Base-by-base conservation (phyloP, 306 rosid genomes). In the Macrotyloma uniflorum region DNA sequence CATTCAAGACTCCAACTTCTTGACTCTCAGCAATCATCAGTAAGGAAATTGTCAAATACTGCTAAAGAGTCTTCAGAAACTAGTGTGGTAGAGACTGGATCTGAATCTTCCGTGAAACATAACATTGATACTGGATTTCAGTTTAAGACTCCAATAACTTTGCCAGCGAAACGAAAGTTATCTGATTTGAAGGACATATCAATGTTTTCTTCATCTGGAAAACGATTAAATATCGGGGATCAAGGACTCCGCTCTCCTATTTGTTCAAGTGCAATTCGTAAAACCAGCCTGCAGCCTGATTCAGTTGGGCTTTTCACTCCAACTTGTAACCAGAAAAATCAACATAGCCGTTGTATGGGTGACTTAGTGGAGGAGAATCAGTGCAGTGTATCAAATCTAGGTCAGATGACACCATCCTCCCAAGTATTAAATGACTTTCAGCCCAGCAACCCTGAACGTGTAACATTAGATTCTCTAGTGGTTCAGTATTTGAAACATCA, bases 401-500 rank as follows among this genome's bases (percentile, higher is more conserved):
- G 89, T 59, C 90, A 83, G 83, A 67, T 75, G 80, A 87, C 90
- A 33, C 91, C 92, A 36, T 79, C 88, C 72, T 83, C 87, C 43
- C 97, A 91, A 73, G 67, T 83, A 71, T 70, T 83, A 9, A 83
- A 72, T 75, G 99, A 93, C 45, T 76, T 89, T 75, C 98, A 86
- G 77, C 83, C 89, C 80, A 91, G 83, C 84, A 93, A 88, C 77
- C 19, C 85, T 15, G 99, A 96, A 88, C 93, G 94, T 26, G 74
- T 91, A 69, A 88, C 98, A 70, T 82, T 96, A 28, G 98, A 96
- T 80, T 87, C 97, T 61, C 82, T 96, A 63, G 99, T 96, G 72
- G 87, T 90, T 80, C 99, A 96, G 87, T 96, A 93, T 87, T 82
- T 96, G 74, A 96, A 93, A 87, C 98, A 96, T 86, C 99, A 96